Evolutionary conservation across 768 basidiomycete genomes (phyloP).

Genomic region (Pholiota molesta): DNA sequence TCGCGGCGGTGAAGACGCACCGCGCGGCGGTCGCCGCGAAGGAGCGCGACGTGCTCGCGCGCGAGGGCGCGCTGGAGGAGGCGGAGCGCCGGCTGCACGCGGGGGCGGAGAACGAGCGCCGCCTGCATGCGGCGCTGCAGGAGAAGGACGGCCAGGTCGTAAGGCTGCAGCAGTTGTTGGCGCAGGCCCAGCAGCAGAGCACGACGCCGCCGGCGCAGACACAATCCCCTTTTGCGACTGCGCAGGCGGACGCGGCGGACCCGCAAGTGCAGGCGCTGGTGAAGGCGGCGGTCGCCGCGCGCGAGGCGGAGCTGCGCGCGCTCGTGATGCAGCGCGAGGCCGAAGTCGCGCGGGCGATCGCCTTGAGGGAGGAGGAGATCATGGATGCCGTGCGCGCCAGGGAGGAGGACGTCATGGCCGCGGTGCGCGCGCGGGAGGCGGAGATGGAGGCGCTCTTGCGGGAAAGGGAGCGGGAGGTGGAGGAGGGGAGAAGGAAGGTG

Average conservation of each 20-base stretch:
- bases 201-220: too few relatives aligned
- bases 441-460: conserved; percentile 49
- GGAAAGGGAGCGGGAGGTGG: conserved; percentile 45
- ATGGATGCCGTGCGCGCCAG: conserved; percentile 65
- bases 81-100: conserved; percentile 55
- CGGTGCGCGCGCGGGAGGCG: conserved; percentile 60
- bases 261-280: conserved; percentile 45
- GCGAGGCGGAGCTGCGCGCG: conserved; percentile 71
- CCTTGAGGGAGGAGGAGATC: conserved; percentile 70
- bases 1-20: conserved; percentile 66
- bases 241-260: neutral
- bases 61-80: conserved; percentile 58
- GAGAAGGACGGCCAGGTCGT: conserved; percentile 66
- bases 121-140: conserved; percentile 45
- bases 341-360: conserved; percentile 68
- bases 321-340: conserved; percentile 70
- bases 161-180: conserved; percentile 45
- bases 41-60: conserved; percentile 64
- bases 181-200: conserved; percentile 14
- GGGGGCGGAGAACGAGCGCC: conserved; percentile 57
- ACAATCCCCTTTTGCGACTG: too few relatives aligned
- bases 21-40: conserved; percentile 54
- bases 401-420: conserved; percentile 60
- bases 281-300: conserved; percentile 58
- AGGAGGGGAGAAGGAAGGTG: conserved; percentile 51